Percentiles rank a stretch among this genome's conserved stretches.
These are phyloP conservation scores for Xylariaceae sp. DNA, from an alignment of 2,329 filamentous ascomycete species.

Conservation along the genomic window DNA sequence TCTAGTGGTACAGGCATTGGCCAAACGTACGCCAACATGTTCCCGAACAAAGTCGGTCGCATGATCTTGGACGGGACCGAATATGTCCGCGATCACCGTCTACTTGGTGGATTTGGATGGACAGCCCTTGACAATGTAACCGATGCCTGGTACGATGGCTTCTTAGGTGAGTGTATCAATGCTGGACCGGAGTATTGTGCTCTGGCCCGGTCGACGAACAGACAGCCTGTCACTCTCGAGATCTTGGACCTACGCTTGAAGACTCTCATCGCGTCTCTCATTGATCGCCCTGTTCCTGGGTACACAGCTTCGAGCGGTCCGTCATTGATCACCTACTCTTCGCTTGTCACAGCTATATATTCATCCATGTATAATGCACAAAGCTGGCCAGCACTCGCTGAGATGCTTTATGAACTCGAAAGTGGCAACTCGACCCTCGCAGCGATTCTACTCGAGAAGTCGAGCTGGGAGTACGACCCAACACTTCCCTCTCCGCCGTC, in stretches of 20 bases:
- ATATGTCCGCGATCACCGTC: slow-evolving; percentile 41
- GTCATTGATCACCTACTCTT: slow-evolving; percentile 42
- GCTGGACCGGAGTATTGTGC: slow-evolving; percentile 43
- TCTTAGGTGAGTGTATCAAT: slow-evolving; percentile 45
- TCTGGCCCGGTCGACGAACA: slow-evolving; percentile 32
- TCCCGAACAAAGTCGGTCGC: slow-evolving; percentile 42
- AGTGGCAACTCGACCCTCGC: slow-evolving; percentile 40
- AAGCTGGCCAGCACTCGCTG: slow-evolving; percentile 38
- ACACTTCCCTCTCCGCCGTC: slow-evolving; percentile 25
- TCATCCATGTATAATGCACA: slow-evolving; percentile 37
- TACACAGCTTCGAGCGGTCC: slow-evolving; percentile 37
- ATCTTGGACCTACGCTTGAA: slow-evolving; percentile 37
- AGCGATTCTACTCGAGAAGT: slow-evolving; percentile 32
- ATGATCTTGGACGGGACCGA: slow-evolving; percentile 47
- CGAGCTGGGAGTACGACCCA: slow-evolving; percentile 39
- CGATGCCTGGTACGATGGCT: slow-evolving; percentile 45
- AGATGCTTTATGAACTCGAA: slow-evolving; percentile 40
- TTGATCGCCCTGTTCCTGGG: slow-evolving; percentile 32
- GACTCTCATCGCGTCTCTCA: slow-evolving; percentile 32
- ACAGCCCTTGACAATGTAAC: slow-evolving; percentile 45
- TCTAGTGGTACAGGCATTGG: slow-evolving; percentile 49
- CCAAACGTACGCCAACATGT: slow-evolving; percentile 48
- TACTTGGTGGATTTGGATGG: slow-evolving; percentile 43
- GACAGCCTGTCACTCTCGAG: slow-evolving; percentile 28
- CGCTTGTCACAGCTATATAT: slow-evolving; percentile 36